phyloP scores from a whole-genome alignment of 805 yeast genomes.

The Yamadazyma ubonensis region DNA sequence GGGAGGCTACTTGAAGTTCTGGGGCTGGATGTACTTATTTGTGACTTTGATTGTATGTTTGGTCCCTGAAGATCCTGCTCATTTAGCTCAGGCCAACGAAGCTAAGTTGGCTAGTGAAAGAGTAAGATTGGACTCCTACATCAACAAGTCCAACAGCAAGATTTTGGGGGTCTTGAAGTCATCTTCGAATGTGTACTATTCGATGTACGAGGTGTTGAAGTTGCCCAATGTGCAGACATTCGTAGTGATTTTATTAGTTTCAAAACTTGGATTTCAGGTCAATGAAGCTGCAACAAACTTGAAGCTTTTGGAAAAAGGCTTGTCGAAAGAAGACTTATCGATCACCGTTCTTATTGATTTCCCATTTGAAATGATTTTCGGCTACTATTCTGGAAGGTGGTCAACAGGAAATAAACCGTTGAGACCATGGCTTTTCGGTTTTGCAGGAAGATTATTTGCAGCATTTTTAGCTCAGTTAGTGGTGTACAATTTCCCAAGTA shows the following conservation, averaged over 20 bases:
- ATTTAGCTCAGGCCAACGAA: constrained; percentile 34
- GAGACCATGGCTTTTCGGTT: constrained; percentile 88
- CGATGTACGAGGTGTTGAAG: constrained; percentile 69
- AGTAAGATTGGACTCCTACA: constrained; percentile 26
- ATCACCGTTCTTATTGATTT: constrained; percentile 90
- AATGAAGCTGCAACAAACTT: constrained; percentile 95
- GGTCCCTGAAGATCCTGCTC: constrained; percentile 72
- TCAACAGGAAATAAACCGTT: constrained; percentile 75
- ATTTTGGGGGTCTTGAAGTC: constrained; percentile 13
- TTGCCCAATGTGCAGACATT: constrained; percentile 72
- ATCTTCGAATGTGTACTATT: constrained; percentile 48
- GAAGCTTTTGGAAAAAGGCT: constrained; percentile 85
- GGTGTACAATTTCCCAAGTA: constrained; percentile 68
- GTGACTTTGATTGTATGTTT: constrained; percentile 55
- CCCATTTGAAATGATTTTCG: constrained; percentile 93
- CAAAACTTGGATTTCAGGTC: constrained; percentile 92
- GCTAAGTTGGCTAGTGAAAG: constrained; percentile 28
- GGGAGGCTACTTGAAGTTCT: constrained; percentile 70
- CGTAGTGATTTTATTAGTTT: constrained; percentile 68
- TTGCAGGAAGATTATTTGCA: constrained; percentile 73
- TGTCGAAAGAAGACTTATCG: constrained; percentile 90
- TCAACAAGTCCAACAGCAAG: constrained; percentile 20
- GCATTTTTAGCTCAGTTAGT: constrained; percentile 74
- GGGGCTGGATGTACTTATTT: constrained; percentile 70
- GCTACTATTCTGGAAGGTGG: constrained; percentile 95